Evolutionary conservation across 78 protist genomes (phyloP), one percentile per base, ranked within the genome.

Genomic region (Dictyostelium purpureum): DNA sequence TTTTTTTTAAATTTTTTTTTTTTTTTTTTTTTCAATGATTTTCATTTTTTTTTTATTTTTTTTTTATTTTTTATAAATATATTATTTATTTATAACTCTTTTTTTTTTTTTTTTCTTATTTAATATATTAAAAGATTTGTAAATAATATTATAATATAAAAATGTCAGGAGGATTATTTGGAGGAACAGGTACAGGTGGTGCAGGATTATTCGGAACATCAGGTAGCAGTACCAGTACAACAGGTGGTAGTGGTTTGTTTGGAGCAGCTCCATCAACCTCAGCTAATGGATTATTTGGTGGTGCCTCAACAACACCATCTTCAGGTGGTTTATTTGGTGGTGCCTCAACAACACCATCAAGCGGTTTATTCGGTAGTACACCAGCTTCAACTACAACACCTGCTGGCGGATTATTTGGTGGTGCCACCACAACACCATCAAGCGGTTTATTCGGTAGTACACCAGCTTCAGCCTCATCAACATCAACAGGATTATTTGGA

Each of bases 301-400:
- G 52, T 5, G 2, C 88, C 5, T 6, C 73, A 18, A 12, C 69
- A 1, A 61, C 69, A 24, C 69, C 69, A 61, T 11, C 43, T 7
- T 16, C 90, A 69, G 81, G 67, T 14, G 90, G 90, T 28, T 42
- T 66, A 57, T 67, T 66, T 82, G 70, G 77, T 18, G 45, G 33
- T 31, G 0, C 89, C 31, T 6, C 77, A 49, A 61, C 70, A 31
- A 14, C 73, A 11, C 0, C 67, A 19, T 12, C 65, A 2, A 14
- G 31, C 14, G 83, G 83, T 6, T 57, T 42, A 4, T 66, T 66
- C 18, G 54, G 49, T 5, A 16, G 52, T 5, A 3, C 88, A 11
- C 2, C 73, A 18, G 16, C 69, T 0, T 21, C 79, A 49, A 37
- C 79, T 10, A 16, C 66, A 11, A 11, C 77, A 45, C 2, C 73